phyloP scores from a whole-genome alignment of 2,329 filamentous ascomycete genomes.

The Penicillium nordicum region DNA sequence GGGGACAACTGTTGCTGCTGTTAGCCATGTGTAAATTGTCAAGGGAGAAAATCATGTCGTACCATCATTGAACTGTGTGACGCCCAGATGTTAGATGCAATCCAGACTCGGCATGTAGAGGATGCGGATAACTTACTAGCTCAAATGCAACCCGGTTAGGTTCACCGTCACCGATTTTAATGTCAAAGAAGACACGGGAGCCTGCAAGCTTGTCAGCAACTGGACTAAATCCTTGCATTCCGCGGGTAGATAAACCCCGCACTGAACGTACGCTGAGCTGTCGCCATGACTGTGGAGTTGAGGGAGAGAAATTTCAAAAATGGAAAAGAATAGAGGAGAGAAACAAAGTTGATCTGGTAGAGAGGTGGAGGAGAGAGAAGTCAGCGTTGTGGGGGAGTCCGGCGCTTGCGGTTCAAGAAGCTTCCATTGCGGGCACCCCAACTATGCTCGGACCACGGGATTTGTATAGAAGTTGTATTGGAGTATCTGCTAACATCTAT shows the following conservation, averaged over 20 bases:
- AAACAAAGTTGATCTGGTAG: conserved; percentile 2
- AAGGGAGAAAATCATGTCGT: conserved; percentile 17
- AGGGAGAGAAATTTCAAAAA: conserved; percentile 5
- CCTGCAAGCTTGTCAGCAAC: conserved; percentile 8
- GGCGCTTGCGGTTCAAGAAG: conserved; percentile 37
- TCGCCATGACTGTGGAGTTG: conserved; percentile 30
- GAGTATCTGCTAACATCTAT: conserved; percentile 10
- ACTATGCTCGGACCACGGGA: neutral
- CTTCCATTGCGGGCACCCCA: conserved; percentile 32
- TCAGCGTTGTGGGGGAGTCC: conserved; percentile 15
- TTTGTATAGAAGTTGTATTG: neutral
- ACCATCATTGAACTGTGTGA: conserved; percentile 49
- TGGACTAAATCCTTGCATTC: conserved; percentile 7
- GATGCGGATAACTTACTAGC: conserved; percentile 54
- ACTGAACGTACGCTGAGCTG: conserved; percentile 32
- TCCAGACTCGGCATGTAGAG: conserved; percentile 4
- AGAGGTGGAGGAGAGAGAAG: conserved; percentile 13
- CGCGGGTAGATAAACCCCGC: conserved; percentile 24
- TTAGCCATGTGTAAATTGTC: neutral
- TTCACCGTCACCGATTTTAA: conserved; percentile 70
- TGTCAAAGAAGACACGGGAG: conserved; percentile 88
- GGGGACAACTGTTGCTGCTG: conserved; percentile 61
- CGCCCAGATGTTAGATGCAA: conserved; percentile 18
- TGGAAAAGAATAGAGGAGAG: conserved; percentile 7
- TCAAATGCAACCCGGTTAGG: conserved; percentile 82